Base-by-base conservation (phyloP, 768 basidiomycete species). In the Termitomyces sp. region DNA sequence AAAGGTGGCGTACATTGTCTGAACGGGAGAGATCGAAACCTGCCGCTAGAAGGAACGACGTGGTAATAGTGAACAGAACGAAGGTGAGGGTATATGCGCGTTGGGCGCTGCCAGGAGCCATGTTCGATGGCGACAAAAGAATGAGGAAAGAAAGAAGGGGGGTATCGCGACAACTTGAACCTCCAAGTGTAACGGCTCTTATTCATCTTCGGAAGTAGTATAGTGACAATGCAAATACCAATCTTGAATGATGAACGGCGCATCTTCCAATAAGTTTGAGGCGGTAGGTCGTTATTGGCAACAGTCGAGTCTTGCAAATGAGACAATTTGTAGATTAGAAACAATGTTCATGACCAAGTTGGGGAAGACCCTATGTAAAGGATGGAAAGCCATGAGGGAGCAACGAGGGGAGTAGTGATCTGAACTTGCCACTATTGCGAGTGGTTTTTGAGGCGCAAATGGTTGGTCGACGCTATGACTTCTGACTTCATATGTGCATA, bases 21-120 rank as follows among this genome's bases (percentile, higher is more conserved):
- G 69, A 71, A 43, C 73, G 58, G 9, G 68, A 66, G 42, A 63
- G 70, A 57, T 75, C 73, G 59, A 67, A 75, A 27, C 63, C 72
- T n/a, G 52, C 42, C n/a, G 51, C 61, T 25, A 37, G 43, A 42
- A 59, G 53, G 12, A 58, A 46, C n/a, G 50, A 51, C 19, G 37
- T 38, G 37, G 25, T 56, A 12, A 17, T 27, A 32, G 51, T 23
- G 3, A 46, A 52, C 38, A 58, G 43, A 55, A 56, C 40, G 40
- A 16, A 53, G 4, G 12, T 9, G 2, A 47, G 31, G 14, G 23
- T 49, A 23, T 37, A 21, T 21, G 41, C 32, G 29, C 53, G 44
- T 54, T 61, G 51, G 44, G n/a, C 14, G 53, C 32, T 23, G 21
- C 19, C 37, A 25, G 49, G 34, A 37, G 53, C 41, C 60, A 62